Evolutionary conservation across 352 stramenopile genomes (phyloP), one percentile per base, ranked within the genome.

Genomic region (Phytophthora rubi): DNA sequence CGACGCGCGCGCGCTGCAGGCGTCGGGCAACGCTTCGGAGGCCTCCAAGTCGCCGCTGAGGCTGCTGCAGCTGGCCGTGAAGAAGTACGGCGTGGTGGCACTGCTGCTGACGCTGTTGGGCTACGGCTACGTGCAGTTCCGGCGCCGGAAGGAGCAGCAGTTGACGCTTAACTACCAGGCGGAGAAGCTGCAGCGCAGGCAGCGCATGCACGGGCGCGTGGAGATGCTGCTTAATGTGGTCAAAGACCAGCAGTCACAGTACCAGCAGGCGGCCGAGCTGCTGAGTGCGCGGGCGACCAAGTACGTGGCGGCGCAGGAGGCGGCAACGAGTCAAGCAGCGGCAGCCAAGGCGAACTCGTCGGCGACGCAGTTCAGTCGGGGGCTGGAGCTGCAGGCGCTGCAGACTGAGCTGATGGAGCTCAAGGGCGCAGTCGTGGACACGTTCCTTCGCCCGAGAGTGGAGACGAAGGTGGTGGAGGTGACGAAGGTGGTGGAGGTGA

Each of bases 211-310:
- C 21, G 23, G 21, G 4, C 67, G 76, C 12, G 66, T 86, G 35
- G 63, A 71, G n/a, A 59, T 58, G 13, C 65, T 85, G 37, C 52
- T 86, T 33, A 47, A 26, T 0, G 66, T 86, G 21, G 71, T 86
- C 13, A 76, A 71, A 16, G 62, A 83, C 18, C 79, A 84, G 23
- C 79, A 86, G 62, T 60, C 54, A 35, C 79, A 84, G 59, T 86
- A 83, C 44, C 66, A 83, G 13, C 65, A 85, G 64, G 74, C 76
- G 26, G 63, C 61, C 6, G 47, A 60, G 51, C 49, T 86, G 32
- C 58, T 86, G 12, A 32, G 35, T 15, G 53, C 53, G 1, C 62
- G 79, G 3, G 69, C 74, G 35, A 23, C 44, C 7, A 84, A 72
- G 32, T 71, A 75, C 33, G 15, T 74, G n/a, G 58, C 55, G 12